Percentiles rank a stretch among this genome's conserved stretches.
Conservation (phyloP, 2,329 filamentous ascomycete species). For the Davidsoniella australis region DNA sequence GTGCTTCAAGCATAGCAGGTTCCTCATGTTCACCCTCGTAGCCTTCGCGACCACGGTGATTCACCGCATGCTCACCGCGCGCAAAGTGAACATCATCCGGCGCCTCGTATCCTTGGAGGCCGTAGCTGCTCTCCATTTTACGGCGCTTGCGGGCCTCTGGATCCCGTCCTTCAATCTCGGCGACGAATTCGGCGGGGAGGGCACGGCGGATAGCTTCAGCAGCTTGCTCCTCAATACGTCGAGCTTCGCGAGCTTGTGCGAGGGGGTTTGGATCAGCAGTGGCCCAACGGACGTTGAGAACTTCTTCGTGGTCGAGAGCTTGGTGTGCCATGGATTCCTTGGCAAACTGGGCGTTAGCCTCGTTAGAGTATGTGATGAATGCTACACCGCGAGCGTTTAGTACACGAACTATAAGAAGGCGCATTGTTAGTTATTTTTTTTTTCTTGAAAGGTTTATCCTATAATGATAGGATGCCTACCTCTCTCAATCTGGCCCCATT, state of each 20-base stretch:
- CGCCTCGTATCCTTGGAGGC: constrained; percentile 78
- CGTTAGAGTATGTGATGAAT: constrained; percentile 87
- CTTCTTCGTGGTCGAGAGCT: constrained; percentile 74
- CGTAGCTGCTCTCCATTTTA: constrained; percentile 79
- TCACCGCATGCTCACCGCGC: constrained; percentile 51
- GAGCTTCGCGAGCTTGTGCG: constrained; percentile 80
- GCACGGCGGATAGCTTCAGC: constrained; percentile 83
- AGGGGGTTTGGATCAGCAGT: constrained; percentile 92
- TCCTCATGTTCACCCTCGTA: constrained; percentile 42
- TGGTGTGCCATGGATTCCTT: constrained; percentile 96
- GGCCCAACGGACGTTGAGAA: constrained; percentile 92
- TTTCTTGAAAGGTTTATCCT: not conserved
- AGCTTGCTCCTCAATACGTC: constrained; percentile 83
- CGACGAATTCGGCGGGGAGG: constrained; percentile 75
- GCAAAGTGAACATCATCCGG: constrained; percentile 91
- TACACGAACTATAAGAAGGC: constrained; percentile 40
- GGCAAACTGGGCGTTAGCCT: constrained; percentile 77
- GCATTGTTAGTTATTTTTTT: not conserved
- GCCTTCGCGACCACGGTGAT: constrained; percentile 38
- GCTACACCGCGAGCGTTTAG: constrained; percentile 79
- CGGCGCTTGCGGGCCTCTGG: constrained; percentile 74
- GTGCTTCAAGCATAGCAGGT: not conserved
- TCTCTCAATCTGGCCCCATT: constrained; percentile 89
- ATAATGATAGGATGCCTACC: constrained; percentile 23
- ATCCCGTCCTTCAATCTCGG: constrained; percentile 83